phyloP scores from a whole-genome alignment of 352 stramenopile species.

The Aphanomyces euteiches region DNA sequence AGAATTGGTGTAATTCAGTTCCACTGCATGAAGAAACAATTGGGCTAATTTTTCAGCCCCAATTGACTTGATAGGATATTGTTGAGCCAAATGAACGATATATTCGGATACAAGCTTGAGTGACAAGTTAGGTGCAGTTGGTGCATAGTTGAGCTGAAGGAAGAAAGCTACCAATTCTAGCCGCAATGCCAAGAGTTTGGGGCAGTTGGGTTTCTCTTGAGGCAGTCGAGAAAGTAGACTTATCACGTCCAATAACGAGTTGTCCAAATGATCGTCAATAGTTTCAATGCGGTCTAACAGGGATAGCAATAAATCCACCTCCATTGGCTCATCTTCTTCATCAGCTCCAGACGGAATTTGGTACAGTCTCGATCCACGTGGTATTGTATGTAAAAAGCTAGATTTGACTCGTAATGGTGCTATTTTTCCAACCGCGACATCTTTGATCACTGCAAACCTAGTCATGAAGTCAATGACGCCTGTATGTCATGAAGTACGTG shows the following conservation, averaged over 20 bases:
- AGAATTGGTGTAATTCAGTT: background rate
- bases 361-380: background rate
- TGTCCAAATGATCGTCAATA: background rate
- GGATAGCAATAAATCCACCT: background rate
- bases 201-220: background rate
- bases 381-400: background rate
- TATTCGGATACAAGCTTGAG: background rate
- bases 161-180: background rate
- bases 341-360: constrained; percentile 1
- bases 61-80: constrained; percentile 6
- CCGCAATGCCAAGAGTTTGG: constrained; percentile 5
- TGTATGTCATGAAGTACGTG: background rate
- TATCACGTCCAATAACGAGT: background rate
- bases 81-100: background rate
- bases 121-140: background rate
- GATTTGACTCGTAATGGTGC: background rate
- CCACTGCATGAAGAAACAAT: background rate
- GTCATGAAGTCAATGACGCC: background rate
- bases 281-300: background rate
- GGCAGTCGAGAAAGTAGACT: background rate
- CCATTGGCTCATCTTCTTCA: background rate
- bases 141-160: background rate
- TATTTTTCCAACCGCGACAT: background rate
- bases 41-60: constrained; percentile 14
- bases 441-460: constrained; percentile 25